A percentile compares a stretch with the other conserved stretches of the same genome.
Conservation (phyloP, 306 rosid species). For the Cucumis cinereus region DNA sequence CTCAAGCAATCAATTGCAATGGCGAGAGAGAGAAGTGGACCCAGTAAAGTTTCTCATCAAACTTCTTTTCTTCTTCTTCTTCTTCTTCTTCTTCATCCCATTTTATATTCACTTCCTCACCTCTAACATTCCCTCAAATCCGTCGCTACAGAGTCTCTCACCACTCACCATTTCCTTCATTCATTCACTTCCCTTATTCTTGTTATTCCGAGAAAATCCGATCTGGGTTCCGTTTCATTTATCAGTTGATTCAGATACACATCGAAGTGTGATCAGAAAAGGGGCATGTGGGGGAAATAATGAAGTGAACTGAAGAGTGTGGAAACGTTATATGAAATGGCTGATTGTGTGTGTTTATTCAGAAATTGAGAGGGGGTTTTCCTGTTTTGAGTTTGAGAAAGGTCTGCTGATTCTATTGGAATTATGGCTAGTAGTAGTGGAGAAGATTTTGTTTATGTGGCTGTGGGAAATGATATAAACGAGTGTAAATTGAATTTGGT, state of each 20-base stretch:
- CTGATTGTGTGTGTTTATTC: not conserved
- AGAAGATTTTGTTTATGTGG: constrained; percentile 47
- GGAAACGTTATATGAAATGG: not conserved
- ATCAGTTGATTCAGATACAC: not conserved
- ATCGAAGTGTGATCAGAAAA: not conserved
- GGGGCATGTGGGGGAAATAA: not conserved
- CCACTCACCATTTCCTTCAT: not conserved
- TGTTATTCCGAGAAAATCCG: not conserved
- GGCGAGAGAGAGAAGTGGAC: not conserved
- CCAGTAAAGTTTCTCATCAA: not conserved
- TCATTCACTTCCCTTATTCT: not conserved
- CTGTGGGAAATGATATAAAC: constrained; percentile 53
- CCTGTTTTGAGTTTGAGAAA: constrained; percentile 30
- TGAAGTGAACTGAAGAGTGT: not conserved
- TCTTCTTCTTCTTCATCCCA: not conserved
- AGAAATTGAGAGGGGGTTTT: not conserved
- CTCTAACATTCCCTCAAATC: not conserved
- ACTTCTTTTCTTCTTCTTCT: too few species aligned
- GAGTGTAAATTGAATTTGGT: constrained; percentile 42
- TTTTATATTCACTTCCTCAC: not conserved
- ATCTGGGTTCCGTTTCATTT: not conserved
- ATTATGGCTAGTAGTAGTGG: constrained; percentile 17
- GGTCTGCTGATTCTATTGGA: constrained; percentile 20
- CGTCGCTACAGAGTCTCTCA: not conserved
- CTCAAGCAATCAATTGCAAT: not conserved